Evolutionary conservation across 2,329 filamentous ascomycete genomes (phyloP).

Genomic region (Fusarium nelsonii): DNA sequence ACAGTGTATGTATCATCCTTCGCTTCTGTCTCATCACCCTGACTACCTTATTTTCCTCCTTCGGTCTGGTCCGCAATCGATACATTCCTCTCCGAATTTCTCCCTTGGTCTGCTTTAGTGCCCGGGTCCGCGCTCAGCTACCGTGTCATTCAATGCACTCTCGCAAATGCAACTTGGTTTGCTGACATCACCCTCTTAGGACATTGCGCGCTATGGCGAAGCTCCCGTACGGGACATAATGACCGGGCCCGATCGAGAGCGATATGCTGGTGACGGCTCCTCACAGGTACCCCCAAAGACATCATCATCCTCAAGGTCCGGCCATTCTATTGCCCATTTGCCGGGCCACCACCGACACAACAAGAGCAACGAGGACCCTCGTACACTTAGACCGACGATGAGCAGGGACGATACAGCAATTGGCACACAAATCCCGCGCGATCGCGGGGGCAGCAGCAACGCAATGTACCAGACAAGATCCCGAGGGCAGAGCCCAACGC

Average conservation of each 20-base stretch:
- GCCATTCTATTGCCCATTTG: slow-evolving; percentile 72
- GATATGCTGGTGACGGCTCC: slow-evolving; percentile 67
- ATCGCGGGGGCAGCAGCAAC: slow-evolving; percentile 65
- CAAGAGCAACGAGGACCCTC: slow-evolving; percentile 74
- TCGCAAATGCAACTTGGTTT: slow-evolving; percentile 25
- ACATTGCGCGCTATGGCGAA: slow-evolving; percentile 82
- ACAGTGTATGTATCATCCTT: slow-evolving; percentile 67
- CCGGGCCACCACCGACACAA: slow-evolving; percentile 77
- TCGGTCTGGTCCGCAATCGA: slow-evolving; percentile 29
- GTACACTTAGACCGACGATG: slow-evolving; percentile 75
- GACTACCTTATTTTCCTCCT: slow-evolving; percentile 20
- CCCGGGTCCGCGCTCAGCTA: slow-evolving; percentile 12
- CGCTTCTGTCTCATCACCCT: slow-evolving; percentile 44
- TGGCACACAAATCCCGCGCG: slow-evolving; percentile 57
- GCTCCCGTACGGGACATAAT: slow-evolving; percentile 79
- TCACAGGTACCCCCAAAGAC: slow-evolving; percentile 68
- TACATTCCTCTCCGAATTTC: slow-evolving; percentile 30
- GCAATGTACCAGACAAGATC: slow-evolving; percentile 61
- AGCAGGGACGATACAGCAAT: slow-evolving; percentile 79
- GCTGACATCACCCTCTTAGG: slow-evolving; percentile 59
- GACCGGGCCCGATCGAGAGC: slow-evolving; percentile 76
- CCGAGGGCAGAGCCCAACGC: slow-evolving; percentile 84
- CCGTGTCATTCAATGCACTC: slow-evolving; percentile 2
- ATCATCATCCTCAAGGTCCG: slow-evolving; percentile 71
- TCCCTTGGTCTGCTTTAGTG: slow-evolving; percentile 24